Percentiles rank a stretch among this genome's conserved stretches.
Evolutionary conservation across 768 basidiomycete genomes (phyloP).

Genomic region (Suillus cothurnatus): DNA sequence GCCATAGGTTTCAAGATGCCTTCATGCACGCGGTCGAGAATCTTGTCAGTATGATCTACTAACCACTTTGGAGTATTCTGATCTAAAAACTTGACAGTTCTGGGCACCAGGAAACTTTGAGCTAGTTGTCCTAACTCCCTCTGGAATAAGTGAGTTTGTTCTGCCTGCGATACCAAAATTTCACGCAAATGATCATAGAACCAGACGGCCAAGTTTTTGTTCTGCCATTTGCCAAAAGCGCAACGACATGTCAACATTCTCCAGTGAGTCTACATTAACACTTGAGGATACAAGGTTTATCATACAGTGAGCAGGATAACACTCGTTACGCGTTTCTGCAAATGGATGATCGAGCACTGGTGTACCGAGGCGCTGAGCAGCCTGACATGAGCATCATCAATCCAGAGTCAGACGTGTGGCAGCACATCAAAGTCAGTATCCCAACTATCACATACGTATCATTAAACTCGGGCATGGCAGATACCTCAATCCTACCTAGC

Average conservation of each 20-base stretch:
- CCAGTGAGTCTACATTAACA: slow-evolving; percentile 57
- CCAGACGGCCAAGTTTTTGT: slow-evolving; percentile 75
- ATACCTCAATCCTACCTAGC: slow-evolving; percentile 88
- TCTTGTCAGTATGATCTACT: slow-evolving; percentile 52
- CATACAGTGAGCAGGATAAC: slow-evolving; percentile 69
- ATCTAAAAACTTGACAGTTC: slow-evolving; percentile 53
- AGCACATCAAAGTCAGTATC: slow-evolving; percentile 79
- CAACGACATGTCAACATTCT: slow-evolving; percentile 87
- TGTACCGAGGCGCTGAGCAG: slow-evolving; percentile 96
- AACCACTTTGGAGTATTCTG: not conserved
- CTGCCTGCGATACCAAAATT: not conserved
- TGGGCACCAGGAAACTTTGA: slow-evolving; percentile 96
- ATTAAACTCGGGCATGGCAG: slow-evolving; percentile 41
- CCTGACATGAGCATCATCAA: slow-evolving; percentile 99
- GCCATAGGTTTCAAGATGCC: slow-evolving; percentile 66
- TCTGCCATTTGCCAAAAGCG: slow-evolving; percentile 94
- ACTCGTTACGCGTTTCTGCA: slow-evolving; percentile 95
- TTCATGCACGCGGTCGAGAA: slow-evolving; percentile 83
- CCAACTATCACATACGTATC: not conserved
- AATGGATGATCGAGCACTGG: slow-evolving; percentile 90
- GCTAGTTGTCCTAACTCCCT: slow-evolving; percentile 70
- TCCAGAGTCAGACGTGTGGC: slow-evolving; percentile 97
- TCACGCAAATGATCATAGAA: slow-evolving; percentile 39
- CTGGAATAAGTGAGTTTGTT: slow-evolving; percentile 48
- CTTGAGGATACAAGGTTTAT: not conserved